Evolutionary conservation across 768 basidiomycete species (phyloP), one percentile per base, ranked within the genome.

Genomic region (Galerina sulciceps): DNA sequence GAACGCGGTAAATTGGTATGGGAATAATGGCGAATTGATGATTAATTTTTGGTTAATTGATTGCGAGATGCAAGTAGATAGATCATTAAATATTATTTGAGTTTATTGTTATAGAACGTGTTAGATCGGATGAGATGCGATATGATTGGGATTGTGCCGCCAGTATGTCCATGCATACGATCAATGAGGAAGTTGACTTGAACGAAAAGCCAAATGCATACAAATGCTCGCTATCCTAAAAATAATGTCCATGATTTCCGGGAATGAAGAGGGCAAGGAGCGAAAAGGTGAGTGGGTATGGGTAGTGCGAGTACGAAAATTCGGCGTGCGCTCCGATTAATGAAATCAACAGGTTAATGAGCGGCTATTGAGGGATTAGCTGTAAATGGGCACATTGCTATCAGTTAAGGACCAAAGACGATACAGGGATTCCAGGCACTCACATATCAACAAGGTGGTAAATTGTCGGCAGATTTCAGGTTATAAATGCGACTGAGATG

Each of bases 1-100:
- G 77, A 77, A 40, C 72, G 70, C 20, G 88, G 87, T 34, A 83
- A 83, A 67, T 63, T 87, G 62, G 82, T 88, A 43, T 88, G 83
- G 83, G 84, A 85, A 60, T 85, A 67, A 72, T 40, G 34, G 9
- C 8, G 5, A 31, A 31, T 31, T 31, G 26, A 58, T 36, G 45
- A 44, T 44, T 54, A 26, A 9, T 11, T 51, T 34, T 20, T 34
- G 43, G 17, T 47, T 49, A 43, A 31, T 60, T 54, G 44, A 44
- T 48, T 40, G 41, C 15, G 35, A 38, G 42, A 36, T 35, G 20
- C 35, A 10, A 26, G 43, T 44, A 51, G 40, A 15, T 55, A 55
- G 47, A 34, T 47, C 35, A 17, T 53, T 47, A 47, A 53, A 54
- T 59, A 53, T 49, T 60, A 60, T 55, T 55, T 34, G 53, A 50